Evolutionary conservation across 1,139 yeast species (phyloP).

Genomic region (Kluyveromyces sp.): DNA sequence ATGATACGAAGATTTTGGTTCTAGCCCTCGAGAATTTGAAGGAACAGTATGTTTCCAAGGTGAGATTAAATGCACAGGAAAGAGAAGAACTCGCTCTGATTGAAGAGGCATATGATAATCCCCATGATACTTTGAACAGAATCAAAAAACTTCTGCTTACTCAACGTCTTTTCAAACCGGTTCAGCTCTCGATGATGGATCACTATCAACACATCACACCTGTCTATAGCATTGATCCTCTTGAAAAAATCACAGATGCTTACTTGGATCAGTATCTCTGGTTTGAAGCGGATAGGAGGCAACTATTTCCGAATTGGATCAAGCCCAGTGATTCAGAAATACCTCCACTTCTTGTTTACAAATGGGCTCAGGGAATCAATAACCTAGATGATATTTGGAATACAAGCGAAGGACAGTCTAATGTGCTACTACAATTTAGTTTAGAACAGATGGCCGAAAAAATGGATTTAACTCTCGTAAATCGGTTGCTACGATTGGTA

Average conservation of each 20-base stretch:
- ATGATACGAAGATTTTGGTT: slow-evolving; percentile 83
- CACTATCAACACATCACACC: slow-evolving; percentile 80
- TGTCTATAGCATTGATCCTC: slow-evolving; percentile 79
- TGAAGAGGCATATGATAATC: slow-evolving; percentile 95
- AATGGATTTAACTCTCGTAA: slow-evolving; percentile 79
- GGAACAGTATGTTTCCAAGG: slow-evolving; percentile 76
- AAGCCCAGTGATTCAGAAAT: slow-evolving; percentile 93
- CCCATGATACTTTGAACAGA: slow-evolving; percentile 84
- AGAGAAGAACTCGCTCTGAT: slow-evolving; percentile 89
- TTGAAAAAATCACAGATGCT: slow-evolving; percentile 94
- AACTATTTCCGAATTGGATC: slow-evolving; percentile 90
- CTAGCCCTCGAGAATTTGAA: slow-evolving; percentile 85
- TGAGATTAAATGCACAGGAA: slow-evolving; percentile 76
- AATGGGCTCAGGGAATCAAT: slow-evolving; percentile 94
- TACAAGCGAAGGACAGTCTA: slow-evolving; percentile 61
- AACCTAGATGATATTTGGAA: slow-evolving; percentile 77
- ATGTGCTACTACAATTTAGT: slow-evolving; percentile 77
- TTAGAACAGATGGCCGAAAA: slow-evolving; percentile 71
- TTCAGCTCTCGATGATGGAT: slow-evolving; percentile 85
- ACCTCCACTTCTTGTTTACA: slow-evolving; percentile 84
- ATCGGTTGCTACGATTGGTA: slow-evolving; percentile 69
- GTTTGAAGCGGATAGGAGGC: slow-evolving; percentile 89
- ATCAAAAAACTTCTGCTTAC: slow-evolving; percentile 77
- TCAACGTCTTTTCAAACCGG: slow-evolving; percentile 89
- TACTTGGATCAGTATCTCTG: slow-evolving; percentile 91